Conservation (phyloP, 2,329 filamentous ascomycete genomes). For the Trichoderma polysporum region DNA sequence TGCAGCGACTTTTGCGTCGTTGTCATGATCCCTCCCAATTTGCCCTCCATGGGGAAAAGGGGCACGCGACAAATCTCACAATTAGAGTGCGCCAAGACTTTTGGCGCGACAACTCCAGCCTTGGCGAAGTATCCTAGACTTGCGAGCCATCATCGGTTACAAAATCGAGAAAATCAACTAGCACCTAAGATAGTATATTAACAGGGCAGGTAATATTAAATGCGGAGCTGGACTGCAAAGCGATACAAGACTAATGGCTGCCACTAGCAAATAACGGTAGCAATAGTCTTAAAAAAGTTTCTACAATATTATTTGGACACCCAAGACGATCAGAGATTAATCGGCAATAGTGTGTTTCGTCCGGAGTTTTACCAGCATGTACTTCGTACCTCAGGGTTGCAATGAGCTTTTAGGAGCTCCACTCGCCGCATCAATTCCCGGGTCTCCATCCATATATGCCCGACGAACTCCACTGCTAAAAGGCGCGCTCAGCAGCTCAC, state of each 20-base stretch:
- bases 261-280: neutral
- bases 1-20: neutral
- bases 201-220: neutral
- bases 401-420: neutral
- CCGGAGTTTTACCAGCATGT: neutral
- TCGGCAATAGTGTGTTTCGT: neutral
- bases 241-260: neutral
- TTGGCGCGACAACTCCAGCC: neutral
- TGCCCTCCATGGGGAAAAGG: constrained; percentile 15
- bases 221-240: neutral
- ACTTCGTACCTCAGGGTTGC: too few relatives aligned
- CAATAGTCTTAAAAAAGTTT: neutral
- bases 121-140: neutral
- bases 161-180: neutral
- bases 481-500: neutral
- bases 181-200: neutral
- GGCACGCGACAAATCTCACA: constrained; percentile 7
- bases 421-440: neutral
- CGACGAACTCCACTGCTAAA: neutral
- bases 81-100: neutral
- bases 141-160: neutral
- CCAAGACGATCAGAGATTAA: too few relatives aligned
- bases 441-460: neutral
- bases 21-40: neutral
- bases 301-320: neutral